Percentiles rank a stretch among this genome's conserved stretches.
Evolutionary conservation across 2,329 filamentous ascomycete species (phyloP).

Genomic region (Stemphylium vesicarium): DNA sequence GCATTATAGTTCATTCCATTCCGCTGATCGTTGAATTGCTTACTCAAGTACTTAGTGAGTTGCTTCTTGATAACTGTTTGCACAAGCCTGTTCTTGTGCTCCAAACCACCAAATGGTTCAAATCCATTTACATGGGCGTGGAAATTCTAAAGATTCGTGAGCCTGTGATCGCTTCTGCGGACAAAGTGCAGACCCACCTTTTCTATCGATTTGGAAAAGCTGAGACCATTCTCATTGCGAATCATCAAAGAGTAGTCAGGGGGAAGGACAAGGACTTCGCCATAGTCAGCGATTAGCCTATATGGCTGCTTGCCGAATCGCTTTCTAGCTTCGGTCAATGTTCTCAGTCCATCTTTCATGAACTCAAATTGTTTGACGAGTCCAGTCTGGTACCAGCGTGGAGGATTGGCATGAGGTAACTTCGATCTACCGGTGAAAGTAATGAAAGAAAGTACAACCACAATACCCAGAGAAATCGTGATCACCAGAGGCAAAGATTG

Average conservation of each 20-base stretch:
- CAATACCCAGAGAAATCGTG: not conserved
- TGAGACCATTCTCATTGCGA: not conserved
- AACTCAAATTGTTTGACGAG: not conserved
- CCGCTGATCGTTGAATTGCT: too few relatives aligned
- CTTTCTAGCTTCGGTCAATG: not conserved
- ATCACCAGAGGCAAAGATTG: not conserved
- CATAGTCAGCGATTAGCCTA: not conserved
- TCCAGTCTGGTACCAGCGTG: not conserved
- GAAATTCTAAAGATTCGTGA: not conserved
- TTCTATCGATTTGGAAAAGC: not conserved
- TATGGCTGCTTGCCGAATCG: conserved; percentile 2
- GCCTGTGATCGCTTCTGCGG: not conserved
- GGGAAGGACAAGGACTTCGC: not conserved
- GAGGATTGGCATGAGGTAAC: not conserved
- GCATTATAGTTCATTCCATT: not conserved
- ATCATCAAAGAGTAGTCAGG: not conserved
- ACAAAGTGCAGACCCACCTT: not conserved
- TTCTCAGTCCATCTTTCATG: not conserved
- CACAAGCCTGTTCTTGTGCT: not conserved
- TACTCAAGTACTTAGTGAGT: conserved; percentile 1
- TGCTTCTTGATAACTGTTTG: not conserved
- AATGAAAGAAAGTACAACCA: not conserved
- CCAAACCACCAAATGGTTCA: not conserved
- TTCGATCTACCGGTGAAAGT: not conserved
- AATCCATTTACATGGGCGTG: not conserved